Evolutionary conservation across 352 stramenopile genomes (phyloP), one percentile per base, ranked within the genome.

Genomic region (Phytophthora hybrid): DNA sequence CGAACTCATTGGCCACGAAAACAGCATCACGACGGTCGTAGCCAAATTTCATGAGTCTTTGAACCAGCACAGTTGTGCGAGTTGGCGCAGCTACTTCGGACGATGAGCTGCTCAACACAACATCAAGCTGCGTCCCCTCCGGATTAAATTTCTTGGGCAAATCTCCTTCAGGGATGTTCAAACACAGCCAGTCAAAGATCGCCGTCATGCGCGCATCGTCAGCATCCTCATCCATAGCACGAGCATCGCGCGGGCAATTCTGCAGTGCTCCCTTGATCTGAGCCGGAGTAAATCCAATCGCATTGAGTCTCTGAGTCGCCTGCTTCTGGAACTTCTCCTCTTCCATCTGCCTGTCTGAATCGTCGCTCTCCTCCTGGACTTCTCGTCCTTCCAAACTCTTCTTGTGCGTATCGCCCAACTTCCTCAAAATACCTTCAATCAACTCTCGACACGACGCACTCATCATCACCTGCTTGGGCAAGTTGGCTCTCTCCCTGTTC

Each of bases 401-500:
- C 67, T 47, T 73, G 3, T 74, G 51, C 55, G 77, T 73, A 1
- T 64, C 71, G 2, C 82, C 83, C 5, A 94, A 44, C 2, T 85
- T 69, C 44, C 71, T 83, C 64, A 97, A 73, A 32, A 98, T 80
- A 2, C 68, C 74, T 77, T 98, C 93, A 67, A 99, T 97, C 54
- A 93, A 76, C 34, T 93, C 86, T 39, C 97, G 80, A 49, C 97
- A 93, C 19, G 81, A 63, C 0, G 89, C 89, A 63, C 85, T 94
- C 92, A 99, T 98, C 74, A 98, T 97, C 14, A 99, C 94, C 21
- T 84, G 78, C 69, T 93, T 93, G 34, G 89, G 78, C 41, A 88
- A 72, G 78, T 99, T 99, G 8, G 95, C 94, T 77, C 93, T 92
- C 61, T 97, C 88, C 41, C 94, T 86, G 55, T 96, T 97, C 83